Evolutionary conservation across 2,329 filamentous ascomycete genomes (phyloP).

Genomic region (Orbilia oligospora): DNA sequence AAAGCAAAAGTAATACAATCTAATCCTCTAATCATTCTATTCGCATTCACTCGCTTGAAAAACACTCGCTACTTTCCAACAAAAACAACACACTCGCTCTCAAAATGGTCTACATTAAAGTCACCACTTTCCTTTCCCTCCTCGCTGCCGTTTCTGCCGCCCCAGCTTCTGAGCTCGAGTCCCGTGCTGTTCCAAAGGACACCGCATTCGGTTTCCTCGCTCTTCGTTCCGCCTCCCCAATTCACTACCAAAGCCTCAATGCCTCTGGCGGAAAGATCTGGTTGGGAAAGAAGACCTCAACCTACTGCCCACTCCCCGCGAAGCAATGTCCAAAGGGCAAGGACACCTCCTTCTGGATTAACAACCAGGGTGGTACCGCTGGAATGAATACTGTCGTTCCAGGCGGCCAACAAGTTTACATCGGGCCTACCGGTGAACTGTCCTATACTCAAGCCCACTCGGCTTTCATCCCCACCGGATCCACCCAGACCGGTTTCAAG

Average conservation of each 20-base stretch:
- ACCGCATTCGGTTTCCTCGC: constrained; percentile 39
- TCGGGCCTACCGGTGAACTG: constrained; percentile 72
- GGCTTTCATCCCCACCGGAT: constrained; percentile 70
- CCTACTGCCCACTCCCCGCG: constrained; percentile 70
- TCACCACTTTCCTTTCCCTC: constrained; percentile 25
- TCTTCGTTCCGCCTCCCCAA: constrained; percentile 69
- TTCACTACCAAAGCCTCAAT: constrained; percentile 70
- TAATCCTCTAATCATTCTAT: constrained; percentile 1
- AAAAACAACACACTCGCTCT: constrained; percentile 40
- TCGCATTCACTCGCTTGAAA: constrained; percentile 16
- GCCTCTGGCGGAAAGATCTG: constrained; percentile 71
- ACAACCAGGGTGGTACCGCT: constrained; percentile 61
- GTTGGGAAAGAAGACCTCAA: constrained; percentile 69
- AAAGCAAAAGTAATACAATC: constrained; percentile 5
- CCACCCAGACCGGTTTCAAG: constrained; percentile 71
- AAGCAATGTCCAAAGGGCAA: constrained; percentile 70
- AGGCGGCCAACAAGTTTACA: constrained; percentile 76
- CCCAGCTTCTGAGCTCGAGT: constrained; percentile 32
- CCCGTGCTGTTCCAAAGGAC: constrained; percentile 13
- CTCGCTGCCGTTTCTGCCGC: constrained; percentile 32
- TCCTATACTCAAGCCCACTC: constrained; percentile 74
- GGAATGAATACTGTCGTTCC: constrained; percentile 72
- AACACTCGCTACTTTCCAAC: constrained; percentile 16
- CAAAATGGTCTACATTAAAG: constrained; percentile 51
- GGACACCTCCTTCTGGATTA: constrained; percentile 69